Percentiles rank a stretch among this genome's conserved stretches.
phyloP scores from a whole-genome alignment of 495 filamentous ascomycete genomes.

The Xylaria palmicola region DNA sequence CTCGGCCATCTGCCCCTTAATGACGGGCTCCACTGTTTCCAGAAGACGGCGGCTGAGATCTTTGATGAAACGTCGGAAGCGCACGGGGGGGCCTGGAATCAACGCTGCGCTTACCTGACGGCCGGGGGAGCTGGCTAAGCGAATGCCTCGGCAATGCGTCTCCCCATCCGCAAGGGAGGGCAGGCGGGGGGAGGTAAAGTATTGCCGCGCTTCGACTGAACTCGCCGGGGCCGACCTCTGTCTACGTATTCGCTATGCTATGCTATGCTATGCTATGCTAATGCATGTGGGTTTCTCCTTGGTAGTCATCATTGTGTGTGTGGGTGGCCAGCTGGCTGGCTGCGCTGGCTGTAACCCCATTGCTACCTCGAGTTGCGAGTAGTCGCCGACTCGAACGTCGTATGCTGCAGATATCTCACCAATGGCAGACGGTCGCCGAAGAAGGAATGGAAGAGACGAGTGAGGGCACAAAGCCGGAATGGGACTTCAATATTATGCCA shows the following conservation, averaged over 20 bases:
- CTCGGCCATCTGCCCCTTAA: neutral
- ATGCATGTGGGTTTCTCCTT: too few species aligned
- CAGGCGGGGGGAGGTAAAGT: too few species aligned
- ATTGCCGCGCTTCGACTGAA: too few species aligned
- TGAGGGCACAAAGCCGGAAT: neutral
- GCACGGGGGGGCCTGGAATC: neutral
- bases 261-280: slow-evolving; percentile 9
- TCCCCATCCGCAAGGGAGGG: too few species aligned
- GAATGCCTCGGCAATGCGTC: too few species aligned
- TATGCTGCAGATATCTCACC: neutral
- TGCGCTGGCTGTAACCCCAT: neutral
- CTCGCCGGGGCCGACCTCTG: too few species aligned
- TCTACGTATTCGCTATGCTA: neutral
- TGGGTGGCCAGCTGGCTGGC: neutral
- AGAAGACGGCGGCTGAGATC: neutral
- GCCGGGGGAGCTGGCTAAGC: too few species aligned
- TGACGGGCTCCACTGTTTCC: slow-evolving; percentile 10
- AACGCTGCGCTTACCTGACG: too few species aligned
- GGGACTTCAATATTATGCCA: neutral
- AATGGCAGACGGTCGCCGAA: neutral
- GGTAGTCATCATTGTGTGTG: too few species aligned
- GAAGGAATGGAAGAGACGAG: too few species aligned
- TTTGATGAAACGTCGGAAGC: neutral
- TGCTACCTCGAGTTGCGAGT: neutral
- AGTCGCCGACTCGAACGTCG: slow-evolving; percentile 1